These are phyloP conservation scores for Marasmius tenuissimus DNA, from an alignment of 1,284 basidiomycete species.

Conservation along the genomic window DNA sequence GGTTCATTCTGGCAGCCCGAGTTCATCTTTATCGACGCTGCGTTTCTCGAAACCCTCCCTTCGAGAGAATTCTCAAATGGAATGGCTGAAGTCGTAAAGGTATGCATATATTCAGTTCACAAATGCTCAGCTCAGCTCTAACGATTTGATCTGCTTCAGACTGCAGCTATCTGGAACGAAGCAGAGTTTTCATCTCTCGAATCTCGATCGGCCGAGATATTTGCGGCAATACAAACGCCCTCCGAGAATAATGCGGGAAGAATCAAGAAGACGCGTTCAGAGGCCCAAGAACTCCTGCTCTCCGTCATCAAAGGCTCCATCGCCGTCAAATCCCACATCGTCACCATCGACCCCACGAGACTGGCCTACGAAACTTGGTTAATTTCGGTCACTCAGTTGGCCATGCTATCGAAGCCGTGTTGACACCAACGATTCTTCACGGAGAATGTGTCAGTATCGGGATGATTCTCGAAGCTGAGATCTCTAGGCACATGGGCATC, in stretches of 20 bases:
- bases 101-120: slow-evolving; percentile 23
- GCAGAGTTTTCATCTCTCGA: slow-evolving; percentile 85
- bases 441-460: slow-evolving; percentile 93
- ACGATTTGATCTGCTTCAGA: slow-evolving; percentile 44
- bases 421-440: slow-evolving; percentile 89
- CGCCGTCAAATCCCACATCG: slow-evolving; percentile 92
- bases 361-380: slow-evolving; percentile 92
- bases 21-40: slow-evolving; percentile 97
- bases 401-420: slow-evolving; percentile 92
- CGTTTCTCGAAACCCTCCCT: slow-evolving; percentile 93
- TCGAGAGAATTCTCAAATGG: slow-evolving; percentile 95
- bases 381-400: slow-evolving; percentile 98
- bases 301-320: slow-evolving; percentile 86
- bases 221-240: slow-evolving; percentile 80
- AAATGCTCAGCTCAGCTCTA: background rate
- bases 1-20: slow-evolving; percentile 98
- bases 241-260: slow-evolving; percentile 63
- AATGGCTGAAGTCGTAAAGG: slow-evolving; percentile 99
- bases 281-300: slow-evolving; percentile 77
- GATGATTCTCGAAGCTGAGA: slow-evolving; percentile 93
- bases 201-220: slow-evolving; percentile 80
- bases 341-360: slow-evolving; percentile 93
- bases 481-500: slow-evolving; percentile 84
- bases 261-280: slow-evolving; percentile 65
- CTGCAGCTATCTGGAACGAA: slow-evolving; percentile 95